Base-by-base conservation (phyloP, 139 green algal genomes). In the Gonium pectorale region DNA sequence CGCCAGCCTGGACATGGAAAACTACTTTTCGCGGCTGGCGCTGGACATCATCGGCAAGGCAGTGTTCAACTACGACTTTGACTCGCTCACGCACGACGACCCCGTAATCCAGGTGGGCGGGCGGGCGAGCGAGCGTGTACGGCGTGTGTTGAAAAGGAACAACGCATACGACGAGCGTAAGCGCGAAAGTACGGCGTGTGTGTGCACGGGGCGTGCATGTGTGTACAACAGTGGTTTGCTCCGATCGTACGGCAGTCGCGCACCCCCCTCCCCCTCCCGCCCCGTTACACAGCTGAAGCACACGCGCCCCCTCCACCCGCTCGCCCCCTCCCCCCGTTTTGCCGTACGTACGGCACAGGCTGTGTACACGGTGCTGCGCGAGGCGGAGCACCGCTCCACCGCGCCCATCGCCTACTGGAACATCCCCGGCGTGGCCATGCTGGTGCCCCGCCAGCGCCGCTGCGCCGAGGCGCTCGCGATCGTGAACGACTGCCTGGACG, bases 11-110 rank as follows among this genome's bases (percentile, higher is more conserved):
- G 95, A 99, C 82, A 98, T 99, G 95, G 97, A 99, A 72, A 98
- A 98, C 86, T 98, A 95, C 83, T 99, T 98, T 89, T 96, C 89
- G 5, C 91, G 95, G 5, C 90, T 98, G n/a, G 94, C 93, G 0
- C 92, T 99, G 75, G 97, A 99, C 93, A 98, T 99, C 90, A 99
- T 99, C 75, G 97, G 85, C 68, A 98, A 98, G 90, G 97, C 97
- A 0, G 97, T 99, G 52, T 99, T 99, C 92, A 98, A 99, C 94
- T 99, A 99, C 90, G 96, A 99, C 62, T 99, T 98, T 87, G 93
- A 98, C 89, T 95, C 92, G 29, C 89, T 98, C 27, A 96, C 91
- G 0, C 94, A 95, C 56, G 95, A 99, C 72, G 95, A 98, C 90
- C 96, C 96, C 17, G 93, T 98, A 38, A 98, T 98, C 49, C 37